phyloP scores from a whole-genome alignment of 371 early-diverging fungal genomes.

The Mortierella sp. region DNA sequence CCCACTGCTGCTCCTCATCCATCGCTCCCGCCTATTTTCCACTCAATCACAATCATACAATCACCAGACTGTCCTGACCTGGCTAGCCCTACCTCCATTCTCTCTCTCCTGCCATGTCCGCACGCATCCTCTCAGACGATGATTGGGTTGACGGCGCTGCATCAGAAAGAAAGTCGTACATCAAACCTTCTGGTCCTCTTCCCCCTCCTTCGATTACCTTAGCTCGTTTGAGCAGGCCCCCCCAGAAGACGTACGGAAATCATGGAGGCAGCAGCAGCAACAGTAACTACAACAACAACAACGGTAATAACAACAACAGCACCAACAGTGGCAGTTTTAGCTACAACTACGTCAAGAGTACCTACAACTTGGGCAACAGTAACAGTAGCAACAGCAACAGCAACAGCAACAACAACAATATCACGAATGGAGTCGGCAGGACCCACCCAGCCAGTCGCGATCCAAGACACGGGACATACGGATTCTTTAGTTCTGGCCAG shows the following conservation, averaged over 20 bases:
- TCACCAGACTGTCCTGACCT: neutral
- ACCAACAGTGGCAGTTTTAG: neutral
- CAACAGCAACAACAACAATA: constrained; percentile 6
- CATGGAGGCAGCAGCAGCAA: neutral
- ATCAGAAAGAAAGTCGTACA: neutral
- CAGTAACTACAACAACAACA: neutral
- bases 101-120: neutral
- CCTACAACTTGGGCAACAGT: neutral
- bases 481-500: constrained; percentile 1
- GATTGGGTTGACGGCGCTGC: neutral
- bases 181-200: neutral
- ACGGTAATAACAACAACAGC: neutral
- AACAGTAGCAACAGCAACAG: neutral
- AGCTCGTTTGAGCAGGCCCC: neutral
- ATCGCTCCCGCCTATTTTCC: neutral
- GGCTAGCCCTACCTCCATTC: neutral
- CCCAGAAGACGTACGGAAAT: neutral
- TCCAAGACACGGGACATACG: neutral
- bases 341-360: constrained; percentile 2
- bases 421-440: neutral
- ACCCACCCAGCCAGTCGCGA: neutral
- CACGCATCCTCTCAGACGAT: neutral
- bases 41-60: neutral
- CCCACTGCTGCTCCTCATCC: too few relatives aligned
- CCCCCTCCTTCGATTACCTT: neutral